Evolutionary conservation across 768 basidiomycete genomes (phyloP).

Genomic region (Thelephora aurantiotincta): DNA sequence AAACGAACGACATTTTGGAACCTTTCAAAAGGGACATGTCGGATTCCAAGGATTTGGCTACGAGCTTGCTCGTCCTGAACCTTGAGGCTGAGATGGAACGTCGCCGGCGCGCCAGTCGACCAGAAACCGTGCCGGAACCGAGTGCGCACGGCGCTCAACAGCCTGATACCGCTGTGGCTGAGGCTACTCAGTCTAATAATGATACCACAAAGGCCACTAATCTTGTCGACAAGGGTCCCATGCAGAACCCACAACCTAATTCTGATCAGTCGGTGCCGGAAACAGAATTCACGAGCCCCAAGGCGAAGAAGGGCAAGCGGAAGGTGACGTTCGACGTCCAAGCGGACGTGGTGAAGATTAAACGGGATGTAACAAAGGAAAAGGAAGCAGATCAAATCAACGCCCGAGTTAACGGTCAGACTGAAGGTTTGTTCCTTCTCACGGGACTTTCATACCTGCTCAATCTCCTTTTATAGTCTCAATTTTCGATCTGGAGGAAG

Average conservation of each 20-base stretch:
- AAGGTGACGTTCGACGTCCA: conserved; percentile 66
- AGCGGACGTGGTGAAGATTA: conserved; percentile 37
- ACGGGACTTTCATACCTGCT: conserved; percentile 1
- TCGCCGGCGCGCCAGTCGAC: conserved; percentile 6
- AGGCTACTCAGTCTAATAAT: background rate
- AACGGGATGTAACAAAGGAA: conserved; percentile 21
- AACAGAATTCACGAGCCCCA: conserved; percentile 16
- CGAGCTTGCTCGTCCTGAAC: conserved; percentile 33
- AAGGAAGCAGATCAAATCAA: conserved; percentile 14
- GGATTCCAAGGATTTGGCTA: conserved; percentile 28
- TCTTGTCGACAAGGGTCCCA: conserved; percentile 12
- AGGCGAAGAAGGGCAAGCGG: conserved; percentile 47
- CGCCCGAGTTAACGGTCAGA: conserved; percentile 13
- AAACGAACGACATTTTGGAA: conserved; percentile 14
- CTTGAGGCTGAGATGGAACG: conserved; percentile 25
- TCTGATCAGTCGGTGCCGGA: background rate
- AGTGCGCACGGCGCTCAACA: conserved; percentile 3
- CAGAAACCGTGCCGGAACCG: conserved; percentile 3
- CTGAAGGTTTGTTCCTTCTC: conserved; percentile 23
- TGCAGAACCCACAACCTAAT: background rate
- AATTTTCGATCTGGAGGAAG: conserved; percentile 61
- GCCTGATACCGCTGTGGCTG: conserved; percentile 3
- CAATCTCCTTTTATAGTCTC: conserved; percentile 27
- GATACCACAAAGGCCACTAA: conserved; percentile 9
- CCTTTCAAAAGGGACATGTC: conserved; percentile 35